Percentiles rank a stretch among this genome's conserved stretches.
Conservation (phyloP, 2,329 filamentous ascomycete species). For the Elsinoe ampelina region DNA sequence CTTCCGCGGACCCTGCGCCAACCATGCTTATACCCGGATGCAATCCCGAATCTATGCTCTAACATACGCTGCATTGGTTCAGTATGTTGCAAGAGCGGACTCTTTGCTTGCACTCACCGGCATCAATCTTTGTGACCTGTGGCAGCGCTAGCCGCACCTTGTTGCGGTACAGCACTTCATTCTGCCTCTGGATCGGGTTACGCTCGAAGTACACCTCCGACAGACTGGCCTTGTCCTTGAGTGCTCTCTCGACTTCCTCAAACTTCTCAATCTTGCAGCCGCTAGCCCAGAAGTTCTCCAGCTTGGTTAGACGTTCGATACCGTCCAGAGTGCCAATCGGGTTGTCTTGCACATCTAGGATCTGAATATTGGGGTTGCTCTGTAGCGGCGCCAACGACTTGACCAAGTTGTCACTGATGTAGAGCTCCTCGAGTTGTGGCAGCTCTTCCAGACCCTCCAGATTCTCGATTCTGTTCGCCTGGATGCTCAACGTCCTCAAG, state of each 20-base stretch:
- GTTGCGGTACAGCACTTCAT: constrained; percentile 82
- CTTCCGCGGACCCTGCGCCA: neutral
- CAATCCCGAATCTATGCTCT: neutral
- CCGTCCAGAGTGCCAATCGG: constrained; percentile 66
- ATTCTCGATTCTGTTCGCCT: constrained; percentile 81
- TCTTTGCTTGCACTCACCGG: constrained; percentile 60
- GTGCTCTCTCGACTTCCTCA: constrained; percentile 65
- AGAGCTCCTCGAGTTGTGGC: constrained; percentile 76
- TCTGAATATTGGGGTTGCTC: constrained; percentile 49
- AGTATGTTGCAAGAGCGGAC: neutral
- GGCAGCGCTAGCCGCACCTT: constrained; percentile 84
- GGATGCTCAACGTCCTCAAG: constrained; percentile 82
- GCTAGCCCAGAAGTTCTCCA: constrained; percentile 92
- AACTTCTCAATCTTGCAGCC: constrained; percentile 78
- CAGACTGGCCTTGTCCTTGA: constrained; percentile 69
- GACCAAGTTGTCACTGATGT: constrained; percentile 91
- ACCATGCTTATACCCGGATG: neutral
- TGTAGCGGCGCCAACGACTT: constrained; percentile 62
- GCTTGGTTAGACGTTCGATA: constrained; percentile 54
- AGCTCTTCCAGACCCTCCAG: constrained; percentile 68
- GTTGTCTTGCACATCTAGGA: constrained; percentile 87
- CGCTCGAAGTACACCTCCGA: constrained; percentile 95
- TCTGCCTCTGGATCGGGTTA: constrained; percentile 73
- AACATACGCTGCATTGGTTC: constrained; percentile 8
- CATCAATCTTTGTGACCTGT: constrained; percentile 87